Percentiles rank a stretch among this genome's conserved stretches.
These are phyloP conservation scores for Pharnaceum exiguum DNA, from an alignment of 148 eudicot species.

Conservation along the genomic window DNA sequence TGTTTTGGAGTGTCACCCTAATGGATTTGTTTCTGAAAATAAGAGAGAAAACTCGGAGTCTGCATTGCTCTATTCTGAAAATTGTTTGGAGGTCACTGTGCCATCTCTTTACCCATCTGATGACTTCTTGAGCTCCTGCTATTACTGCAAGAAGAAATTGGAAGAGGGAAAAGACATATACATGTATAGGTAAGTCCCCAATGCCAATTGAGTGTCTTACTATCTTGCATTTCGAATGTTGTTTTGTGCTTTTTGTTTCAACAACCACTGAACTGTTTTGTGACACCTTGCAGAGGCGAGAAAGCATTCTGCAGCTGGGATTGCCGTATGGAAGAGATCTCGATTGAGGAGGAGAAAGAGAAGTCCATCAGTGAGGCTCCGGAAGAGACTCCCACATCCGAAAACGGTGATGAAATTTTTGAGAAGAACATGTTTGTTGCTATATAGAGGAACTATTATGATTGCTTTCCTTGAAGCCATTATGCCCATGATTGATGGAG, in stretches of 20 bases:
- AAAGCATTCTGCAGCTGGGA: constrained; percentile 83
- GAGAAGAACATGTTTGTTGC: constrained; percentile 50
- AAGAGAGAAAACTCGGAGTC: constrained; percentile 28
- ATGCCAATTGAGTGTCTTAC: not conserved
- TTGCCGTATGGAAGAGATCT: constrained; percentile 70
- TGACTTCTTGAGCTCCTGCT: constrained; percentile 75
- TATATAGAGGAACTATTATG: constrained; percentile 24
- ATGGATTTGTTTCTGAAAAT: constrained; percentile 27
- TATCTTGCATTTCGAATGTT: constrained; percentile 2
- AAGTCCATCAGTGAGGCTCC: constrained; percentile 25
- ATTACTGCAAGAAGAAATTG: constrained; percentile 73
- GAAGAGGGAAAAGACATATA: constrained; percentile 77
- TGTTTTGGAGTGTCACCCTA: constrained; percentile 74
- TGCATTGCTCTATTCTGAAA: constrained; percentile 11
- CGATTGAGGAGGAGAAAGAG: constrained; percentile 63
- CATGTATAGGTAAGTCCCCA: constrained; percentile 74
- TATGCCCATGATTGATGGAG: constrained; percentile 48
- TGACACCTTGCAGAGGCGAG: constrained; percentile 68
- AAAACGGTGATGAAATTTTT: constrained; percentile 36
- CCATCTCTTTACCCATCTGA: constrained; percentile 29
- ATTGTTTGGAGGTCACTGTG: constrained; percentile 17
- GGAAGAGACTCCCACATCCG: constrained; percentile 18
- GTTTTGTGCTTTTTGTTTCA: not conserved
- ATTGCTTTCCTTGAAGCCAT: constrained; percentile 26
- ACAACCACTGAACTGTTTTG: not conserved